phyloP scores from a whole-genome alignment of 2,329 filamentous ascomycete species.

The Colletotrichum abscissum region DNA sequence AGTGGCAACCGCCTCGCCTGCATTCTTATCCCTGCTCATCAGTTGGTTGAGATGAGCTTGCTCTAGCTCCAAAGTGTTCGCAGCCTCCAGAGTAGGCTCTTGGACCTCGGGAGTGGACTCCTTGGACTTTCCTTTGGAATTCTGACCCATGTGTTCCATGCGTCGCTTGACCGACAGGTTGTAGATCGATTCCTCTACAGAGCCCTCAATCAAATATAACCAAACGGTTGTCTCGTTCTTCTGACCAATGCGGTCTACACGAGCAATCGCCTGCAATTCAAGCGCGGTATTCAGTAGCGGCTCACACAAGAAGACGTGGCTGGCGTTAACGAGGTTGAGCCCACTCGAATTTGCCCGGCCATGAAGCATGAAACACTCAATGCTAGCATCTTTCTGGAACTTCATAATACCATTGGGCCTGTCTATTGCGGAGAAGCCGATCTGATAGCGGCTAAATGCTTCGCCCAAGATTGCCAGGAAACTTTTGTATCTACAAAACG shows the following conservation, averaged over 20 bases:
- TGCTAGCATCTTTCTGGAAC: conserved; percentile 79
- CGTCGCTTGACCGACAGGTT: conserved; percentile 84
- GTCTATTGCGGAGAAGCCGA: conserved; percentile 79
- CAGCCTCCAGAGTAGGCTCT: conserved; percentile 77
- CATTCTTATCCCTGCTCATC: conserved; percentile 75
- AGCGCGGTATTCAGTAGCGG: conserved; percentile 93
- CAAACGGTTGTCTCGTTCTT: conserved; percentile 89
- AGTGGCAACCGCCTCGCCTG: conserved; percentile 83
- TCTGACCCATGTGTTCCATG: conserved; percentile 77
- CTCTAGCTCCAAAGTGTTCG: conserved; percentile 87
- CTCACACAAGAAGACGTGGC: conserved; percentile 94
- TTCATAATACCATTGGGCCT: conserved; percentile 74
- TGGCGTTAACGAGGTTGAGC: conserved; percentile 91
- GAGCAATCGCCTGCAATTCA: conserved; percentile 93
- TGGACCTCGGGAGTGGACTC: conserved; percentile 59
- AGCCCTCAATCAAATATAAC: conserved; percentile 92
- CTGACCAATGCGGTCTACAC: conserved; percentile 95
- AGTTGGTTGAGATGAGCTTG: conserved; percentile 76
- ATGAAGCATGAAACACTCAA: conserved; percentile 90
- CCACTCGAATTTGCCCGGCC: conserved; percentile 90
- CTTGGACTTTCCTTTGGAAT: conserved; percentile 52
- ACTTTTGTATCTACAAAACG: conserved; percentile 68
- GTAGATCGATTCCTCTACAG: conserved; percentile 93
- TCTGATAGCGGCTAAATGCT: conserved; percentile 78
- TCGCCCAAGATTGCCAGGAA: conserved; percentile 80